Base-by-base conservation (phyloP, 192 early-diverging fungal genomes). In the Backusella westeae region DNA sequence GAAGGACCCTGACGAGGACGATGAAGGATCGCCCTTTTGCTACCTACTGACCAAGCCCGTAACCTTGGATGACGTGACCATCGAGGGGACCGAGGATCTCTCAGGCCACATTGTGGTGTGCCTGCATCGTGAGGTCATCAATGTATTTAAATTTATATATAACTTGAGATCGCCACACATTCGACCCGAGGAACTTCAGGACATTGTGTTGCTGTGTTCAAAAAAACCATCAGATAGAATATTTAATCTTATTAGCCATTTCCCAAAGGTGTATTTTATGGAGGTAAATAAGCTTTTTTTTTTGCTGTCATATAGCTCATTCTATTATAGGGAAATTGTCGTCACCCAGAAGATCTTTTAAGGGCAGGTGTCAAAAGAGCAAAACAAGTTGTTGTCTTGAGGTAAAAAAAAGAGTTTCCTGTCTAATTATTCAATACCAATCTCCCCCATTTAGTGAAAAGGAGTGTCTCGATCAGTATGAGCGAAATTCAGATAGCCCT, bases 381-480 rank as follows among this genome's bases (percentile, higher is more conserved):
- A n/a, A 77, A 75, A 10, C 82, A 82, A 39, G 82, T 87, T 6
- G 85, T 87, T 15, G 69, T 87, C 14, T 83, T 87, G 79, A 79
- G 74, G 74, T 75, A 68, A 34, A 4, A 42, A 44, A 44, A 17
- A 44, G 15, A 14, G 42, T 4, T 17, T 44, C 3, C 15, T 39
- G 38, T 32, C 32, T 32, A 32, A 44, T 29, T 56, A 6, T 12
- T 36, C 23, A 34, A 9, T 35, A 34, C 23, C 19, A 52, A 9
- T 5, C 56, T 53, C 1, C 4, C 35, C 3, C 15, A 32, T 35
- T 5, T 49, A 75, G 78, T 68, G 74, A 76, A 76, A 80, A 66
- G 19, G 75, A 82, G 29, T 80, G 81, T 17, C 59, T 82, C 7
- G 83, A 84, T 38, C 77, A 84, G 1, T 79, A 81, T 42, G 83